These are phyloP conservation scores for Exophiala sp. DNA, from an alignment of 2,329 filamentous ascomycete genomes.

Conservation along the genomic window DNA sequence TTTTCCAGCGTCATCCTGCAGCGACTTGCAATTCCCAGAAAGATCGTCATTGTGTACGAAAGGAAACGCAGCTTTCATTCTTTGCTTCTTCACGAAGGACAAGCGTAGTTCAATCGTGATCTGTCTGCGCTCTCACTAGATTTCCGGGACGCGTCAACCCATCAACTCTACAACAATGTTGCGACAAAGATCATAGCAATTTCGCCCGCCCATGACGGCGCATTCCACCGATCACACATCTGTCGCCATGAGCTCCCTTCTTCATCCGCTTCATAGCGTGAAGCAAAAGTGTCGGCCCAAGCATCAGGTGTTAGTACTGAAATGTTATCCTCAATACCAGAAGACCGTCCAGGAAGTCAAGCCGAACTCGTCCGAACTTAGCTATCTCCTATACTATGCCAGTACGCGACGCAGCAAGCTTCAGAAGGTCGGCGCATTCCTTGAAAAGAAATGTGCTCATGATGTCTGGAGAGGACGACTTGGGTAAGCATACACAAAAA, in stretches of 20 bases:
- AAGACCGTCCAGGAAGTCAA: slow-evolving; percentile 91
- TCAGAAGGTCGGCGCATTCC: slow-evolving; percentile 89
- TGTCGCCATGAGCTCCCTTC: slow-evolving; percentile 24
- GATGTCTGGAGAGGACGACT: slow-evolving; percentile 88
- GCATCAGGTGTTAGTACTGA: slow-evolving; percentile 92
- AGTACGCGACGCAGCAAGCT: slow-evolving; percentile 92
- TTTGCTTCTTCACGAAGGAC: neutral
- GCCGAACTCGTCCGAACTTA: slow-evolving; percentile 93
- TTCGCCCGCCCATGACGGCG: slow-evolving; percentile 10
- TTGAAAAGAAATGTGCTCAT: slow-evolving; percentile 88
- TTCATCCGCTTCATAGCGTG: slow-evolving; percentile 51
- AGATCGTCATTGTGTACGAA: neutral
- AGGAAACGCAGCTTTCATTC: neutral
- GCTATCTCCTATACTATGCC: slow-evolving; percentile 94
- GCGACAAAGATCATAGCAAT: slow-evolving; percentile 2
- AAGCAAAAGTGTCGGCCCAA: slow-evolving; percentile 74
- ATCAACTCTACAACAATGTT: slow-evolving; percentile 1
- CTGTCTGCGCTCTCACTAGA: neutral
- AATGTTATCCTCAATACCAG: slow-evolving; percentile 90
- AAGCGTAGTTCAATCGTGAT: neutral
- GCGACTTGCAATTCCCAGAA: neutral
- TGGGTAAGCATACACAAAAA: slow-evolving; percentile 57
- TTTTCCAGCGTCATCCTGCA: slow-evolving; percentile 1
- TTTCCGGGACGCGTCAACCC: slow-evolving; percentile 1
- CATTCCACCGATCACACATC: slow-evolving; percentile 4